Percentiles rank a stretch among this genome's conserved stretches.
These are phyloP conservation scores for Gentiana straminea DNA, from an alignment of 257 asterid species.

Conservation along the genomic window DNA sequence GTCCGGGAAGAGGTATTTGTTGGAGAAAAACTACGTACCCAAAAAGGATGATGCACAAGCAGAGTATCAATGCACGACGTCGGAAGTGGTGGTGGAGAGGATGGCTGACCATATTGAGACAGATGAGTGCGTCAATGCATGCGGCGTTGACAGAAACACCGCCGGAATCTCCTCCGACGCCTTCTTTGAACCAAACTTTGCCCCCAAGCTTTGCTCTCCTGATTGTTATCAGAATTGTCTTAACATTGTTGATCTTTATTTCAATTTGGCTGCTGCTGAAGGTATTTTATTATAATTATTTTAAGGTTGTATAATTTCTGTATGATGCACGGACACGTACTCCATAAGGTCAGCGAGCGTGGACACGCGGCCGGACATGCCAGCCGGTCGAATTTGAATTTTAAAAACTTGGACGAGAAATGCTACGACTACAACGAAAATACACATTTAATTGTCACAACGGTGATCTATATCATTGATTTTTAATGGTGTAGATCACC, in stretches of 20 bases:
- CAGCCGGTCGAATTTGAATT: too few species aligned
- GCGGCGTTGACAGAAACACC: conserved; percentile 56
- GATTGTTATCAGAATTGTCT: conserved; percentile 68
- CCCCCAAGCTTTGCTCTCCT: conserved; percentile 52
- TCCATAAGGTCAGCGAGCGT: too few species aligned
- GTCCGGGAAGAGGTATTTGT: conserved; percentile 76
- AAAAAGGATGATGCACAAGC: conserved; percentile 21
- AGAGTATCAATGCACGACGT: conserved; percentile 55
- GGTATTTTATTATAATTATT: too few species aligned
- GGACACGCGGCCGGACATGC: too few species aligned
- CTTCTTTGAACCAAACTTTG: conserved; percentile 41
- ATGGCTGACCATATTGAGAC: conserved; percentile 60
- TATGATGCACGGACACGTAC: too few species aligned
- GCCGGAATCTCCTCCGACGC: conserved; percentile 77
- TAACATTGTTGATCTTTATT: conserved; percentile 72
- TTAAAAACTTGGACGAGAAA: too few species aligned
- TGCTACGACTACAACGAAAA: too few species aligned
- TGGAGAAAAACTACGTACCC: conserved; percentile 37
- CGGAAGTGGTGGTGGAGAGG: conserved; percentile 58
- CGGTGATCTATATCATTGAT: too few species aligned
- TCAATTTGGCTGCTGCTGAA: conserved; percentile 79
- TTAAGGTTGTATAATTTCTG: too few species aligned
- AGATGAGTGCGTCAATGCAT: conserved; percentile 49
- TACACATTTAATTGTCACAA: too few species aligned
- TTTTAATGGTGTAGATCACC: too few species aligned